Conservation (phyloP, 345 rosid species). For the Hypericum perforatum region DNA sequence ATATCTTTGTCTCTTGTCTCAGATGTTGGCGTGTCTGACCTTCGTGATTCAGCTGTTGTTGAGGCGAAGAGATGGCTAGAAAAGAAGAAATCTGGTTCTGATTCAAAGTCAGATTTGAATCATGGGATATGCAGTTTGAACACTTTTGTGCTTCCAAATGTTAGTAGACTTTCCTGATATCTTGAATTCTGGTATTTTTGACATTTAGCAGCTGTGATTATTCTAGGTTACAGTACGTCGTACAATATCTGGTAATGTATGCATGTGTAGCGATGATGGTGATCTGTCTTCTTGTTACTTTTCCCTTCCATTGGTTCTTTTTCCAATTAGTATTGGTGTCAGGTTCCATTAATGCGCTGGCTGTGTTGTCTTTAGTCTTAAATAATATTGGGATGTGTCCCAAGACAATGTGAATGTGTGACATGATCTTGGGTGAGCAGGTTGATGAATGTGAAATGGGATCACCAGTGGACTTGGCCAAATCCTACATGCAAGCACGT, state of each 20-base stretch:
- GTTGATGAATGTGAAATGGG: constrained; percentile 43
- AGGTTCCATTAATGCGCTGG: too few relatives aligned
- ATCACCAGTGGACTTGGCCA: constrained; percentile 78
- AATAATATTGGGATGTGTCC: neutral
- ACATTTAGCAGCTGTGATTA: too few relatives aligned
- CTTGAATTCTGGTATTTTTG: too few relatives aligned
- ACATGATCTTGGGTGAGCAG: constrained; percentile 22
- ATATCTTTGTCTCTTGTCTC: constrained; percentile 10
- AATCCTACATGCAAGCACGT: constrained; percentile 62
- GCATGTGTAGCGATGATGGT: too few relatives aligned
- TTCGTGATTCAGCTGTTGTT: constrained; percentile 37
- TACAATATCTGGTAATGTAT: too few relatives aligned
- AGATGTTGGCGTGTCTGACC: constrained; percentile 42
- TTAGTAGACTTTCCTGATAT: constrained; percentile 19
- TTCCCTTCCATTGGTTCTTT: too few relatives aligned
- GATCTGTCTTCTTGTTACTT: too few relatives aligned
- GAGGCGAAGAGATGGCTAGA: constrained; percentile 81
- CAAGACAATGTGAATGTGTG: neutral
- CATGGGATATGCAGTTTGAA: constrained; percentile 25
- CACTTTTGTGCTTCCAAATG: constrained; percentile 26
- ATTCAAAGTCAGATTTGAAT: constrained; percentile 39
- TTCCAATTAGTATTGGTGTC: too few relatives aligned
- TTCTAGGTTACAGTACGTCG: too few relatives aligned
- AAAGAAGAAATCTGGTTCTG: constrained; percentile 61
- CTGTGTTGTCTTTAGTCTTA: too few relatives aligned